Conservation (phyloP, 768 basidiomycete species). For the Coprinopsis marcescibilis region DNA sequence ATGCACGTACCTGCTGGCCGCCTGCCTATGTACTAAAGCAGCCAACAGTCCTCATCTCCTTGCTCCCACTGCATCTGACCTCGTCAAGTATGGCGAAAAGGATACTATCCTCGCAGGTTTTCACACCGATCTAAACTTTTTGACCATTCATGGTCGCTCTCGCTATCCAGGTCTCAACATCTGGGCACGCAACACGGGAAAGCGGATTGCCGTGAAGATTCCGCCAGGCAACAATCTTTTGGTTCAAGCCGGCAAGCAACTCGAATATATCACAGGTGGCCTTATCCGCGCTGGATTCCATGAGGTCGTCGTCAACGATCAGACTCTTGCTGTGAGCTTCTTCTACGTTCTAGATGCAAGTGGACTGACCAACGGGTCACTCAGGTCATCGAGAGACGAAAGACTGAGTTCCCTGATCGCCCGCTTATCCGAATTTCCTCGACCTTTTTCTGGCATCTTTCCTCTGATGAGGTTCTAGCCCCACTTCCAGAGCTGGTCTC, state of each 20-base stretch:
- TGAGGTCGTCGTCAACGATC: constrained; percentile 87
- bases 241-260: constrained; percentile 93
- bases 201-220: constrained; percentile 82
- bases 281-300: constrained; percentile 91
- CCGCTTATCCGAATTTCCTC: constrained; percentile 94
- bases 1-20: constrained; percentile 3
- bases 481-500: constrained; percentile 52
- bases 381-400: constrained; percentile 62
- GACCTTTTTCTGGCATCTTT: constrained; percentile 94
- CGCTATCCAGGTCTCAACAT: constrained; percentile 86
- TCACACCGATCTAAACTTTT: constrained; percentile 90
- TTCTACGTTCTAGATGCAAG: not conserved
- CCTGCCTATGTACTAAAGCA: constrained; percentile 4
- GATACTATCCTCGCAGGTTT: constrained; percentile 91
- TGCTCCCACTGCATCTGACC: constrained; percentile 90
- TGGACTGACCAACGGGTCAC: not conserved
- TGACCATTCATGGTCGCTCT: constrained; percentile 87
- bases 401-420: constrained; percentile 55
- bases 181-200: constrained; percentile 93
- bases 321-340: constrained; percentile 58
- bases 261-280: constrained; percentile 82
- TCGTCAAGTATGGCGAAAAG: constrained; percentile 68
- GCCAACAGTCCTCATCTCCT: constrained; percentile 72
- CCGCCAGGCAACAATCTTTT: constrained; percentile 78
- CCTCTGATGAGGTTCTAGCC: constrained; percentile 73